A percentile compares a stretch with the other conserved stretches of the same genome.
Evolutionary conservation across 805 yeast species (phyloP).

Genomic region (Candida vaughaniae): DNA sequence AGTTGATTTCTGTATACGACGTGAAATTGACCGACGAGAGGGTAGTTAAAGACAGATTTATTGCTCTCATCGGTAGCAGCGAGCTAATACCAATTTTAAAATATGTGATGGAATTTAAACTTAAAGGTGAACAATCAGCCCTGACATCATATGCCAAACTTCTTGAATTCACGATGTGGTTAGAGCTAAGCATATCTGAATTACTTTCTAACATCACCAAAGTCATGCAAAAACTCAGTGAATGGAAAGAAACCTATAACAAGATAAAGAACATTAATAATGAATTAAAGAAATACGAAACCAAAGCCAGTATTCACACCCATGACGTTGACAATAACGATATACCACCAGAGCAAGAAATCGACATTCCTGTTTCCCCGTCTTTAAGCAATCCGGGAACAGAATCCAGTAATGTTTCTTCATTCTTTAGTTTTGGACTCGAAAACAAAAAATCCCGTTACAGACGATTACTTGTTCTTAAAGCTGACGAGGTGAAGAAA

Average conservation of each 20-base stretch:
- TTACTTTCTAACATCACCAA: slow-evolving; percentile 22
- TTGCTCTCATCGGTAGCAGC: slow-evolving; percentile 7
- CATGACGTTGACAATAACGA: background rate
- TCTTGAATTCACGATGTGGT: slow-evolving; percentile 19
- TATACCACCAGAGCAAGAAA: background rate
- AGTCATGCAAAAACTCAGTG: slow-evolving; percentile 22
- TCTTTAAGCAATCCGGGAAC: background rate
- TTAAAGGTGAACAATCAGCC: slow-evolving; percentile 8
- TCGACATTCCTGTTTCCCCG: background rate
- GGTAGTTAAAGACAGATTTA: slow-evolving; percentile 17
- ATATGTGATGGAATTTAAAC: slow-evolving; percentile 6
- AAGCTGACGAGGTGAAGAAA: slow-evolving; percentile 40
- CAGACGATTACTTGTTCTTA: slow-evolving; percentile 40
- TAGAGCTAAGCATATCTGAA: slow-evolving; percentile 23
- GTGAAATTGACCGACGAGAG: slow-evolving; percentile 33
- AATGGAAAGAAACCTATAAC: slow-evolving; percentile 32
- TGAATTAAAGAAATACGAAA: slow-evolving; percentile 30
- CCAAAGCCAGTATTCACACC: slow-evolving; percentile 11
- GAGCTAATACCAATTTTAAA: slow-evolving; percentile 3
- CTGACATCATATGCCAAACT: slow-evolving; percentile 13
- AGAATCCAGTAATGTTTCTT: slow-evolving; percentile 7
- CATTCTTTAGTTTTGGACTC: slow-evolving; percentile 39
- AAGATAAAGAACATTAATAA: slow-evolving; percentile 25
- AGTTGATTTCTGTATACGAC: slow-evolving; percentile 31
- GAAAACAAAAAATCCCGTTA: slow-evolving; percentile 54